phyloP scores from a whole-genome alignment of 2,329 filamentous ascomycete species.

The Scedosporium dehoogii region DNA sequence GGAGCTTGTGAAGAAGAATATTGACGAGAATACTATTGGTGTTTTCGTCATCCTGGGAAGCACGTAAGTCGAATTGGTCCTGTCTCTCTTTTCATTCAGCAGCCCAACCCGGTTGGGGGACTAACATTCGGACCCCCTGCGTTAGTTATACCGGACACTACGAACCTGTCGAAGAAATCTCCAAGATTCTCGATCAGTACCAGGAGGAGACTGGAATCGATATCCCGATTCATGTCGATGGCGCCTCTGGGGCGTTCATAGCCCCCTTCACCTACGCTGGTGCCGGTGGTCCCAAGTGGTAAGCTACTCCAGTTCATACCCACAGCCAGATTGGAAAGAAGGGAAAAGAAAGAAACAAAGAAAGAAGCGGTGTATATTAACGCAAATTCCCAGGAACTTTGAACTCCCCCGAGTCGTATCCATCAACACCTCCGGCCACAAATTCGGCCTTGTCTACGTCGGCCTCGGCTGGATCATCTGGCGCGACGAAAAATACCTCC shows the following conservation, averaged over 20 bases:
- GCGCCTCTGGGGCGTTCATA: constrained; percentile 50
- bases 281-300: constrained; percentile 49
- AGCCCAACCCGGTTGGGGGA: background rate
- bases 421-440: constrained; percentile 56
- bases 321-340: background rate
- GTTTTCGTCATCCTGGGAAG: constrained; percentile 62
- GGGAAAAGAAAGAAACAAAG: too few relatives aligned
- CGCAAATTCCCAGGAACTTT: constrained; percentile 35
- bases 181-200: constrained; percentile 52
- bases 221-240: constrained; percentile 60
- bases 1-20: constrained; percentile 51
- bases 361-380: background rate
- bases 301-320: constrained; percentile 9
- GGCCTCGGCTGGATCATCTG: constrained; percentile 64
- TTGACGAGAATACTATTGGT: constrained; percentile 71
- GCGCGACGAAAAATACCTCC: constrained; percentile 54
- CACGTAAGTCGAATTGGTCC: constrained; percentile 28
- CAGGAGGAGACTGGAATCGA: constrained; percentile 51
- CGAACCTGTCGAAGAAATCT: constrained; percentile 60
- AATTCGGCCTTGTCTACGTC: constrained; percentile 54
- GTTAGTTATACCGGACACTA: constrained; percentile 58
- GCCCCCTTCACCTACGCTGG: constrained; percentile 49
- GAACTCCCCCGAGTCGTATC: constrained; percentile 51
- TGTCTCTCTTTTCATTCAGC: background rate
- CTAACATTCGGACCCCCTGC: background rate